Evolutionary conservation across 169 alveolate genomes (phyloP).

Genomic region (Ichthyophthirius multifiliis): DNA sequence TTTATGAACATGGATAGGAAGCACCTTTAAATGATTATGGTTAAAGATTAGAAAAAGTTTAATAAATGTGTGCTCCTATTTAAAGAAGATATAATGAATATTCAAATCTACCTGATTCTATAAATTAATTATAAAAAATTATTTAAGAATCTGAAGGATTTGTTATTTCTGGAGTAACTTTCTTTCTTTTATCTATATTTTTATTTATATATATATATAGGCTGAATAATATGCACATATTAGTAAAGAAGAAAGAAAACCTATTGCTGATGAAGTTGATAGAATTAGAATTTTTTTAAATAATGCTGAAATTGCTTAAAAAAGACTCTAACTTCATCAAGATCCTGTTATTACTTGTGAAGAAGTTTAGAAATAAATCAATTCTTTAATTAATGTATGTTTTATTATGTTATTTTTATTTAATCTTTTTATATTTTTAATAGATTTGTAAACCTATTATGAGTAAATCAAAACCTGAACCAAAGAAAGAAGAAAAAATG

Average conservation of each 20-base stretch:
- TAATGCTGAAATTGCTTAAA: background rate
- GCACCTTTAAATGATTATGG: background rate
- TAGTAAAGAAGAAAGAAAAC: constrained; percentile 22
- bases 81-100: constrained; percentile 37
- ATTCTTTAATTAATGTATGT: constrained; percentile 26
- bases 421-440: constrained; percentile 16
- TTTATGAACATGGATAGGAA: constrained; percentile 5
- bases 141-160: background rate
- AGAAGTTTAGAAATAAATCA: constrained; percentile 25
- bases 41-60: constrained; percentile 11
- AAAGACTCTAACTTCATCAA: background rate
- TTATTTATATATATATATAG: background rate
- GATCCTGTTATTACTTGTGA: constrained; percentile 39
- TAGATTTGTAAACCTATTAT: constrained; percentile 37
- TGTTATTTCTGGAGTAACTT: background rate
- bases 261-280: constrained; percentile 13
- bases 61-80: constrained; percentile 28
- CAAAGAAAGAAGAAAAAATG: constrained; percentile 58
- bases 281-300: background rate
- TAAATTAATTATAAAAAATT: constrained; percentile 15
- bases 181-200: background rate
- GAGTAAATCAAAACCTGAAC: constrained; percentile 55
- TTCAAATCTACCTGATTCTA: constrained; percentile 9
- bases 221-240: constrained; percentile 32
- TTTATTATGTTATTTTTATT: background rate